Percentiles rank a stretch among this genome's conserved stretches.
Evolutionary conservation across 2,329 filamentous ascomycete genomes (phyloP).

Genomic region (Colletotrichum cordylinicola): DNA sequence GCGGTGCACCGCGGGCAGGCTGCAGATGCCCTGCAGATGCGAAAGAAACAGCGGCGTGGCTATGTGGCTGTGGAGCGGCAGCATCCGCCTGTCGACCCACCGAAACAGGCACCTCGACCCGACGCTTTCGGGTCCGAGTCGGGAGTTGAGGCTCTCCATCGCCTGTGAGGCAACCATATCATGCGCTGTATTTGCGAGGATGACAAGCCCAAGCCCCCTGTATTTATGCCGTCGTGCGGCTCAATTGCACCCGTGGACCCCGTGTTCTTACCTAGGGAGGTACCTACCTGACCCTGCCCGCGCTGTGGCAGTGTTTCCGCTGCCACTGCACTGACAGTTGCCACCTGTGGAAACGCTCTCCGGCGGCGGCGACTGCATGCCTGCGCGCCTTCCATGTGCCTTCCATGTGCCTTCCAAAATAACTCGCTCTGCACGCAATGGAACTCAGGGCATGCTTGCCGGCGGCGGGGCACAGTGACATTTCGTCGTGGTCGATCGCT

Average conservation of each 20-base stretch:
- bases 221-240: background rate
- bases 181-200: background rate
- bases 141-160: background rate
- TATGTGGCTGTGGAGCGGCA: slow-evolving; percentile 12
- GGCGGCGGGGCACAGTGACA: background rate
- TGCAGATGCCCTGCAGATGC: background rate
- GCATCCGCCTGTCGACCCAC: background rate
- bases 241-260: background rate
- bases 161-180: background rate
- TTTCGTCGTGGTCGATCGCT: background rate
- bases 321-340: background rate
- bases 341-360: background rate
- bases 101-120: background rate
- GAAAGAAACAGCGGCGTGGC: background rate
- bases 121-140: background rate
- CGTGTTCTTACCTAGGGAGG: background rate
- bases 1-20: background rate
- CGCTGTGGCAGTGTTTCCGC: background rate
- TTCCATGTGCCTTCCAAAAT: background rate
- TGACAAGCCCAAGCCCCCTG: background rate
- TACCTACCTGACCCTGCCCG: background rate
- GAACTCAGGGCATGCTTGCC: background rate
- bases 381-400: background rate
- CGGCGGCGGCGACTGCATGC: background rate
- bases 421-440: background rate